phyloP scores from a whole-genome alignment of 179 eudicot genomes.

The Gypsophila paniculata region DNA sequence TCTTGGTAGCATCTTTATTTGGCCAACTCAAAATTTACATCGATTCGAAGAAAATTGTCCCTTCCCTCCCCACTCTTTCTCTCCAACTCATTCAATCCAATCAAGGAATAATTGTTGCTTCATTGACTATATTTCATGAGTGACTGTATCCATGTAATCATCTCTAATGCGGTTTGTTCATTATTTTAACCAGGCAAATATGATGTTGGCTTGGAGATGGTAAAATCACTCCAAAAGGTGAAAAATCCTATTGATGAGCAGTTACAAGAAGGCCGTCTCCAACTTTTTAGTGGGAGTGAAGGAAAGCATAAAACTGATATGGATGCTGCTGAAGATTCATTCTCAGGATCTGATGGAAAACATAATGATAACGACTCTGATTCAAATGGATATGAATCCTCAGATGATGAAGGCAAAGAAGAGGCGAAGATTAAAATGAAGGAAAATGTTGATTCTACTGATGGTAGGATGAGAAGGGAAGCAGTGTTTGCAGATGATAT shows the following conservation, averaged over 20 bases:
- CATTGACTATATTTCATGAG: not conserved
- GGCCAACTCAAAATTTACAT: no score
- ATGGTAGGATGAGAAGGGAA: constrained; percentile 79
- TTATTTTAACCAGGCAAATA: constrained; percentile 42
- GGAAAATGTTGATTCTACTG: constrained; percentile 56
- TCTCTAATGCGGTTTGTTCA: constrained; percentile 9
- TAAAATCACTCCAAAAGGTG: constrained; percentile 72
- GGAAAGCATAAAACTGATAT: constrained; percentile 29
- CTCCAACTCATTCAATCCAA: no score
- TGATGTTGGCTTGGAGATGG: constrained; percentile 76
- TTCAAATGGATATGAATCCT: constrained; percentile 32
- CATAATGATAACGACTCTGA: constrained; percentile 37
- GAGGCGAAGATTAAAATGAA: constrained; percentile 19
- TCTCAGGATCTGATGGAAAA: constrained; percentile 44
- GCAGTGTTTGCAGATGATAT: constrained; percentile 56
- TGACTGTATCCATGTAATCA: not conserved
- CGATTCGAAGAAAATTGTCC: no score
- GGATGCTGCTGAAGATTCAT: constrained; percentile 23
- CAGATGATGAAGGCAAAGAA: constrained; percentile 37
- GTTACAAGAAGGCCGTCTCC: constrained; percentile 61
- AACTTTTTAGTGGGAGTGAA: constrained; percentile 47
- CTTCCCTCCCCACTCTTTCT: no score
- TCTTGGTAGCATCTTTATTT: no score
- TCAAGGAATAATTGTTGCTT: not conserved
- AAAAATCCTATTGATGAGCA: constrained; percentile 71